phyloP scores from a whole-genome alignment of 2,329 filamentous ascomycete genomes.

The Fusarium oxysporum region DNA sequence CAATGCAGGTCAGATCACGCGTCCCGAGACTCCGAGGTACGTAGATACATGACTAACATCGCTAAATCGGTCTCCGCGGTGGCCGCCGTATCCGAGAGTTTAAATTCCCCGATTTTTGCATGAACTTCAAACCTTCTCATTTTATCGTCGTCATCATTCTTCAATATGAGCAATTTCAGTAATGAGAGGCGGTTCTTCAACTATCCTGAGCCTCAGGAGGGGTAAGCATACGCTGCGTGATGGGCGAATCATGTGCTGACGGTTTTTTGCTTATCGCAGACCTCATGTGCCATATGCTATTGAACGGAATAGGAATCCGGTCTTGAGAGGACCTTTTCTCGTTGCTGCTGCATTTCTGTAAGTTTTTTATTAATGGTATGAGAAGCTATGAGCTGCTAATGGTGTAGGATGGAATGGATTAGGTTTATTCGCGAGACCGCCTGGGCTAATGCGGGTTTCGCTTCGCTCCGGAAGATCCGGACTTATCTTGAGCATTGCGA shows the following conservation, averaged over 20 bases:
- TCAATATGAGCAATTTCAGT: constrained; percentile 9
- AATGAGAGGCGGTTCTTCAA: constrained; percentile 31
- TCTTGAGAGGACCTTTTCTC: constrained; percentile 27
- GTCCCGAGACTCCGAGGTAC: constrained; percentile 13
- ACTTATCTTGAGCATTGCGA: constrained; percentile 63
- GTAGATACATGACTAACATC: constrained; percentile 23
- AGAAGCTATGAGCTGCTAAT: background rate
- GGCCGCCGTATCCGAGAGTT: constrained; percentile 20
- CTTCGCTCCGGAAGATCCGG: constrained; percentile 64
- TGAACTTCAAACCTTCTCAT: background rate
- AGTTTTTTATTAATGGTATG: background rate
- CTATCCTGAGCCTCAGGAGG: constrained; percentile 35
- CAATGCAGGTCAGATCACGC: constrained; percentile 21
- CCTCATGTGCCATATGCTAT: constrained; percentile 34
- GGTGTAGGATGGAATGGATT: constrained; percentile 41
- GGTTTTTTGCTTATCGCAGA: constrained; percentile 10
- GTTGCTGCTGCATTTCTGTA: constrained; percentile 37
- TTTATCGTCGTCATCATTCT: background rate
- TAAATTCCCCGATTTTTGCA: constrained; percentile 13
- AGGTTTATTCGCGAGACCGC: constrained; percentile 40
- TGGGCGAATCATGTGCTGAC: constrained; percentile 20
- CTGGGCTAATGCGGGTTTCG: constrained; percentile 75
- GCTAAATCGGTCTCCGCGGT: constrained; percentile 25
- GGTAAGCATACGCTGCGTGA: constrained; percentile 9
- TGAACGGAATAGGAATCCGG: constrained; percentile 32